A percentile compares a stretch with the other conserved stretches of the same genome.
Conservation (phyloP, 345 rosid genomes). For the Salix arbutifolia region DNA sequence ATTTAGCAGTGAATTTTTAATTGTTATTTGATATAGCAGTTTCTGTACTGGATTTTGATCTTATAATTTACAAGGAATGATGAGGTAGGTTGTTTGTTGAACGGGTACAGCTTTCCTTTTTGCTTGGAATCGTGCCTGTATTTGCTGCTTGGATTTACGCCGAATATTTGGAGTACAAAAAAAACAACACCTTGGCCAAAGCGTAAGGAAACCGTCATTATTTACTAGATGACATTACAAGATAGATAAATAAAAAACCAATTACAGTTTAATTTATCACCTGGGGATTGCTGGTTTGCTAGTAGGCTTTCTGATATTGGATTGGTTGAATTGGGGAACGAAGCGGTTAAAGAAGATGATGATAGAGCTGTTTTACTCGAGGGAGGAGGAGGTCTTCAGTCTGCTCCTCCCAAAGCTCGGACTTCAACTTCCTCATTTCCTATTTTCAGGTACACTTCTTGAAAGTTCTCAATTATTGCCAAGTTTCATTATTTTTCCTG, state of each 20-base stretch:
- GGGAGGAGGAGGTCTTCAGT: constrained; percentile 70
- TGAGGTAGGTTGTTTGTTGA: background rate
- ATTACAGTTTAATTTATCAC: background rate
- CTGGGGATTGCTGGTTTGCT: background rate
- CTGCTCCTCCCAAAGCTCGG: constrained; percentile 69
- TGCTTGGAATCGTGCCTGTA: constrained; percentile 64
- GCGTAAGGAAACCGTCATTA: constrained; percentile 39
- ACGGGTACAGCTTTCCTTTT: constrained; percentile 59
- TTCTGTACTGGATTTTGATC: background rate
- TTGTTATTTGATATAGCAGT: constrained; percentile 1
- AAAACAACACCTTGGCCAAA: constrained; percentile 44
- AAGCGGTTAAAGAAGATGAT: constrained; percentile 66
- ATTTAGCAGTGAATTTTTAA: background rate
- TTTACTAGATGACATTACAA: background rate
- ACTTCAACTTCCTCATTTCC: constrained; percentile 44
- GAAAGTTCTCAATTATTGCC: background rate
- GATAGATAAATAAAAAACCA: too few relatives aligned
- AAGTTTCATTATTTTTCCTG: background rate
- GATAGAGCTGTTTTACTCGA: constrained; percentile 75
- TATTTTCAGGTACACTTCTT: constrained; percentile 48
- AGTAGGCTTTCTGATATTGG: constrained; percentile 80
- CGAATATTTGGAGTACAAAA: constrained; percentile 66
- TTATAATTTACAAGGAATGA: background rate
- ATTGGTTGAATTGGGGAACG: constrained; percentile 61
- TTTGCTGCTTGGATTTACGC: constrained; percentile 75